phyloP scores from a whole-genome alignment of 768 basidiomycete genomes.

The Termitomyces sp. region DNA sequence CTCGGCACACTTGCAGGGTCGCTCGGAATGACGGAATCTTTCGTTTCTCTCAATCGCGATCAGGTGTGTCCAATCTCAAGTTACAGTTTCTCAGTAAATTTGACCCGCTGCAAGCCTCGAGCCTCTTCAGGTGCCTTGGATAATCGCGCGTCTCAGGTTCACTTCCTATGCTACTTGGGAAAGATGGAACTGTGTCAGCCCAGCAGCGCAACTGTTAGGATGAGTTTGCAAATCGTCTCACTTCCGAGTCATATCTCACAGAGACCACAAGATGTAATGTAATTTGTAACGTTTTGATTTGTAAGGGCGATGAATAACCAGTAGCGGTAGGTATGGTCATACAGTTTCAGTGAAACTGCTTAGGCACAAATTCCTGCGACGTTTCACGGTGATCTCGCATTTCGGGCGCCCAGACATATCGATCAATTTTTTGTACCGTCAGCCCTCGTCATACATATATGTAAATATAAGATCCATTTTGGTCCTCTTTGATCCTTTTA shows the following conservation, averaged over 20 bases:
- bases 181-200: constrained; percentile 9
- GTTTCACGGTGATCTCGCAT: constrained; percentile 5
- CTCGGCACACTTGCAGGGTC: constrained; percentile 17
- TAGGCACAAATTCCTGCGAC: background rate
- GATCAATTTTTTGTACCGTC: constrained; percentile 1
- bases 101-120: constrained; percentile 9
- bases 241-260: background rate
- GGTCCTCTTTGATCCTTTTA: background rate
- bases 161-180: background rate
- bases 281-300: constrained; percentile 4
- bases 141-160: constrained; percentile 7
- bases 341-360: background rate
- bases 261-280: background rate
- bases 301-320: constrained; percentile 4
- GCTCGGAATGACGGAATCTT: constrained; percentile 31
- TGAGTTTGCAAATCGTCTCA: constrained; percentile 6
- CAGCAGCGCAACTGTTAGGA: constrained; percentile 2
- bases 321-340: background rate
- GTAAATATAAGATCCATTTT: background rate
- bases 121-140: constrained; percentile 1
- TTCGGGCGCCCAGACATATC: background rate
- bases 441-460: background rate
- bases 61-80: constrained; percentile 15
- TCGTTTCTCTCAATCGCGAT: constrained; percentile 21
- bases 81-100: constrained; percentile 14